Evolutionary conservation across 495 filamentous ascomycete species (phyloP).

Genomic region (Pyronema domesticum): DNA sequence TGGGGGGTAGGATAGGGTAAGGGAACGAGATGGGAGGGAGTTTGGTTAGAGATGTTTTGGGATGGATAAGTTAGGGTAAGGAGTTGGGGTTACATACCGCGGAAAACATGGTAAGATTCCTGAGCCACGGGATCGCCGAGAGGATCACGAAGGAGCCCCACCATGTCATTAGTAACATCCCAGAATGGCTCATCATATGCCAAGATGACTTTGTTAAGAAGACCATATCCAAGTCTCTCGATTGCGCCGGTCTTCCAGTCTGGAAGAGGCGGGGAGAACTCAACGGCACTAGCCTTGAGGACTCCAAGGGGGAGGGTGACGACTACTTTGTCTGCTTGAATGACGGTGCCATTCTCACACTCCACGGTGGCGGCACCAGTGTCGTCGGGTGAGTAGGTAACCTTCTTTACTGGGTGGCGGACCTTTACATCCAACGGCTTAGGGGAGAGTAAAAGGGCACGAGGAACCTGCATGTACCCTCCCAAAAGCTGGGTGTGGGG

Average conservation of each 20-base stretch:
- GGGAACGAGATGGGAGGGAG: conserved; percentile 28
- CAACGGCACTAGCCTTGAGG: conserved; percentile 54
- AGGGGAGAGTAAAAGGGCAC: conserved; percentile 60
- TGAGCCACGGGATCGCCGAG: conserved; percentile 37
- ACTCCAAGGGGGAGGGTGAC: conserved; percentile 79
- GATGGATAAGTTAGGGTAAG: background rate
- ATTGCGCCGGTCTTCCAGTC: conserved; percentile 71
- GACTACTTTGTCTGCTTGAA: conserved; percentile 74
- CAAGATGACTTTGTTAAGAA: conserved; percentile 87
- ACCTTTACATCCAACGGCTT: conserved; percentile 62
- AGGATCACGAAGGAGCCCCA: conserved; percentile 72
- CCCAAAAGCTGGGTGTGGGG: conserved; percentile 82
- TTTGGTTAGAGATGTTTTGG: background rate
- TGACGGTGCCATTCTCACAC: conserved; percentile 58
- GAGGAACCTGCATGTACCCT: conserved; percentile 78
- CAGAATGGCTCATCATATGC: conserved; percentile 85
- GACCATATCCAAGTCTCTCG: conserved; percentile 73
- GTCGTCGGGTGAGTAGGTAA: conserved; percentile 39
- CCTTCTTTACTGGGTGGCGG: conserved; percentile 46
- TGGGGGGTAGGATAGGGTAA: conserved; percentile 33
- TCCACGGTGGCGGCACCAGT: conserved; percentile 37
- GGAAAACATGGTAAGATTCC: conserved; percentile 42
- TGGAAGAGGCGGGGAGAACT: conserved; percentile 71
- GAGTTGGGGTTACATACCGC: conserved; percentile 18
- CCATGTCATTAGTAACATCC: conserved; percentile 84